Evolutionary conservation across 257 asterid species (phyloP).

Genomic region (Solanum okadae): DNA sequence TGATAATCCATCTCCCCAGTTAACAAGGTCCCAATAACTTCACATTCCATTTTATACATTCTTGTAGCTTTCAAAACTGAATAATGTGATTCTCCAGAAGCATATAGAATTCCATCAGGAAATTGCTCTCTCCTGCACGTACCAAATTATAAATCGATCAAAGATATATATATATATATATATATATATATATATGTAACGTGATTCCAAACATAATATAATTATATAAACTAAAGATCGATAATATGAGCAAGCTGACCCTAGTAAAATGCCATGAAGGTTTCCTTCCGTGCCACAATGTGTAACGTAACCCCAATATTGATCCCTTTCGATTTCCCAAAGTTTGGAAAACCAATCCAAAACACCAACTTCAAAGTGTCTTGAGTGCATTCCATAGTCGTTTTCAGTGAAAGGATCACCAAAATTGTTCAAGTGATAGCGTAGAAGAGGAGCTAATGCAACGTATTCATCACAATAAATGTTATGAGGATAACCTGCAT

Average conservation of each 20-base stretch:
- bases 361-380: slow-evolving; percentile 89
- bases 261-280: slow-evolving; percentile 81
- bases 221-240: background rate
- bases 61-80: slow-evolving; percentile 88
- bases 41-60: slow-evolving; percentile 92
- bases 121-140: slow-evolving; percentile 67
- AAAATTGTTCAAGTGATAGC: slow-evolving; percentile 72
- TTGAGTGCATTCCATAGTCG: slow-evolving; percentile 82
- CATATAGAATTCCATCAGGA: slow-evolving; percentile 80
- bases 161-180: no score
- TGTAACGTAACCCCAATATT: slow-evolving; percentile 84
- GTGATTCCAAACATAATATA: background rate
- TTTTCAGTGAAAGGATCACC: slow-evolving; percentile 89
- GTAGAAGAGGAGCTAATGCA: slow-evolving; percentile 76
- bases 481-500: slow-evolving; percentile 81
- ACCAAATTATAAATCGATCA: no score
- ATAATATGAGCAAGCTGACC: slow-evolving; percentile 34
- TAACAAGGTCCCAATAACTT: slow-evolving; percentile 53
- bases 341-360: slow-evolving; percentile 78
- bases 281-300: slow-evolving; percentile 93
- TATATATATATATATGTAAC: background rate
- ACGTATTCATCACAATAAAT: slow-evolving; percentile 75
- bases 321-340: slow-evolving; percentile 77
- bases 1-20: slow-evolving; percentile 84
- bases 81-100: slow-evolving; percentile 79